Percentiles rank a stretch among this genome's conserved stretches.
phyloP scores from a whole-genome alignment of 306 rosid genomes.

The Arachis stenosperma region DNA sequence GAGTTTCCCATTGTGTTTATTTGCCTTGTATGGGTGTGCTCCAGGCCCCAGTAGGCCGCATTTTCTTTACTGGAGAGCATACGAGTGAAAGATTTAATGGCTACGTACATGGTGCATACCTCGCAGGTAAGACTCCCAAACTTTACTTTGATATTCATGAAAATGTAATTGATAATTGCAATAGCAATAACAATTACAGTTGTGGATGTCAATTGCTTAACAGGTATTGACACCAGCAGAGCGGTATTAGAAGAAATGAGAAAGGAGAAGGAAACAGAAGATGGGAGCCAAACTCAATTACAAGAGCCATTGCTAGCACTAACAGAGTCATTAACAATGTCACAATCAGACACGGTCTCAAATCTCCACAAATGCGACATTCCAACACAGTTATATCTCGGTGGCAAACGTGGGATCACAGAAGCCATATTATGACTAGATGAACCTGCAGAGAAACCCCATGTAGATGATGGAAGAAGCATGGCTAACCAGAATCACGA shows the following conservation, averaged over 20 bases:
- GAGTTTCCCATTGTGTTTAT: constrained; percentile 11
- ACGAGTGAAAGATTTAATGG: constrained; percentile 87
- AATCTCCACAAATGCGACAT: constrained; percentile 82
- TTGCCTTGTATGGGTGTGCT: constrained; percentile 1
- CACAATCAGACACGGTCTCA: constrained; percentile 66
- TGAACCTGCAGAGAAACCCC: constrained; percentile 32
- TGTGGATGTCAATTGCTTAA: constrained; percentile 15
- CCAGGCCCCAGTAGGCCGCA: constrained; percentile 83
- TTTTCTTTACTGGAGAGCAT: constrained; percentile 91
- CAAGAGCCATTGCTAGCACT: constrained; percentile 78
- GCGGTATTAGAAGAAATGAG: constrained; percentile 71
- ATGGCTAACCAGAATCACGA: constrained; percentile 29
- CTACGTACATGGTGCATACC: constrained; percentile 93
- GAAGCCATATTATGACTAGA: constrained; percentile 69
- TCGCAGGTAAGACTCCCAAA: constrained; percentile 56
- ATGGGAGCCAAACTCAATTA: constrained; percentile 57
- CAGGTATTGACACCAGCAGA: constrained; percentile 87
- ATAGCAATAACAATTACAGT: not conserved
- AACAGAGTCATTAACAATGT: constrained; percentile 63
- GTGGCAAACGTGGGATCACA: constrained; percentile 64
- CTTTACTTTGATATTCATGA: not conserved
- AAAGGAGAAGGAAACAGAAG: constrained; percentile 63
- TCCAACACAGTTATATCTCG: constrained; percentile 76
- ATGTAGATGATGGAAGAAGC: constrained; percentile 33
- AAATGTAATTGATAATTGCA: not conserved